These are phyloP conservation scores for Pyrus hybrid DNA, from an alignment of 331 rosid genomes.

Conservation along the genomic window DNA sequence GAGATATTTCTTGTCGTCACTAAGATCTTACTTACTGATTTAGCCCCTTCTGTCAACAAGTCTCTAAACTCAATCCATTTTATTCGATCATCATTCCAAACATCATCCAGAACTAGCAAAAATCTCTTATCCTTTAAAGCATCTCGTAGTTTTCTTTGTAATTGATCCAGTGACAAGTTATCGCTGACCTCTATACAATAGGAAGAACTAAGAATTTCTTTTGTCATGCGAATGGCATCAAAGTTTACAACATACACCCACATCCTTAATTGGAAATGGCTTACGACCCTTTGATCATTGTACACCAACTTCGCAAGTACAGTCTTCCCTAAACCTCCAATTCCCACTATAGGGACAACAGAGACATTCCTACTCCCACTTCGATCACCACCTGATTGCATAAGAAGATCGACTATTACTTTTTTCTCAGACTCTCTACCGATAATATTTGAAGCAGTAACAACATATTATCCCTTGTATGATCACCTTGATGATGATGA, in stretches of 20 bases:
- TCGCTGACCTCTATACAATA: no score
- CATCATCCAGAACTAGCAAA: conserved; percentile 20
- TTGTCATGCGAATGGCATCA: no score
- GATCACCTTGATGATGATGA: background rate
- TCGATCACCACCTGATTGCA: no score
- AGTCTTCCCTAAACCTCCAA: no score
- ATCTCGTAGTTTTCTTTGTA: background rate
- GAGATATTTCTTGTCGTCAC: conserved; percentile 1
- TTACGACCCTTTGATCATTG: no score
- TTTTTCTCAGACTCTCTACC: conserved; percentile 18
- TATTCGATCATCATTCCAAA: conserved; percentile 10
- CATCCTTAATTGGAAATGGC: no score
- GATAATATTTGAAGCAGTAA: conserved; percentile 9
- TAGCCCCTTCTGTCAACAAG: background rate
- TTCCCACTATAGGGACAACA: no score
- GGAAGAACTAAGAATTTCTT: no score
- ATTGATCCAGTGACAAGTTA: no score
- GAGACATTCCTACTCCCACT: no score
- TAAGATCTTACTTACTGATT: conserved; percentile 16
- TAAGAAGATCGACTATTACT: background rate
- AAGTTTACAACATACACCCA: no score
- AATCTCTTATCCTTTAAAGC: background rate
- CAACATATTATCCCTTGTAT: background rate
- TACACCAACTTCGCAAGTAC: no score
- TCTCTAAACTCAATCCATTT: conserved; percentile 13